Evolutionary conservation across 106 monocot genomes (phyloP), one percentile per base, ranked within the genome.

Genomic region (Dactylorhiza incarnata): DNA sequence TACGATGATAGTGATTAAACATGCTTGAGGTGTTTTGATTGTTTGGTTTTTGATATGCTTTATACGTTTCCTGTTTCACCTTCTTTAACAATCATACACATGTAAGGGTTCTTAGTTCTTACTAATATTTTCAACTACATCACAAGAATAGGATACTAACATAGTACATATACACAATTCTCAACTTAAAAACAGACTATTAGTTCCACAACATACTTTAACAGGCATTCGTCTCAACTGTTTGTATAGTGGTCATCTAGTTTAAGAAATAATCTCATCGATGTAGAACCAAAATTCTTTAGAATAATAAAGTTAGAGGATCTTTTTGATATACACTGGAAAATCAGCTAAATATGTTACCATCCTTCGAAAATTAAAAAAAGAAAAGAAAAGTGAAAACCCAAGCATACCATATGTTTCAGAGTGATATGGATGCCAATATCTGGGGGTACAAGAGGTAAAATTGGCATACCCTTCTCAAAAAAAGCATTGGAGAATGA

Each of bases 401-500:
- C 48, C 22, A 23, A 49, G 9, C 78, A 66, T 89, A 99, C 97
- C 97, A 94, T 99, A 75, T 91, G 78, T 51, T 91, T 94, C 73
- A 97, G 72, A 77, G 89, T 86, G 72, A 87, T 55, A 67, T 87
- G 91, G 10, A 99, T 62, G 71, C 97, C 97, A 20, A 80, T 19
- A 43, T 89, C 82, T 67, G 94, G 89, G 73, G 81, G 48, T 76
- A 89, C 51, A 82, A 88, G 89, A 82, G 97, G 97, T 68, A 91
- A 45, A 43, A 94, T 23, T 11, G 97, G 94, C 45, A 49, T 61
- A 0, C 91, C 97, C 49, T 89, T 86, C 79, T 94, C 80, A 82
- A 94, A 99, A 72, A 94, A 24, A 99, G 83, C 97, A 99, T 91
- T 48, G 97, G 97, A 68, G 91, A 91, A 53, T 86, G 29, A 71